phyloP scores from a whole-genome alignment of 2,329 filamentous ascomycete species.

The Exophiala spinifera region DNA sequence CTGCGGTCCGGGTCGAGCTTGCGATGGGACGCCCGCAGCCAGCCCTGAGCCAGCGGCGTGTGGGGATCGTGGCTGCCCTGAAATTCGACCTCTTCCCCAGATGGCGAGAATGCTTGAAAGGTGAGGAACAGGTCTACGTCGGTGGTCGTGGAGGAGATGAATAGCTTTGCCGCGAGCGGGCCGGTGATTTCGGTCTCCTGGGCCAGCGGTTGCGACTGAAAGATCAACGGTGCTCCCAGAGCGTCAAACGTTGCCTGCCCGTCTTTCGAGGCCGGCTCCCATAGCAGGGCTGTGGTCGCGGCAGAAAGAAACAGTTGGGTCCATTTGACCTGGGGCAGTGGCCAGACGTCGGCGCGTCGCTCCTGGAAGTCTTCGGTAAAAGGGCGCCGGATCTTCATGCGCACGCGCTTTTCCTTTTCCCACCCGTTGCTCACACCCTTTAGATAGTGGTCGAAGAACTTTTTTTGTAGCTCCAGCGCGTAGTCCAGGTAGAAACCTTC shows the following conservation, averaged over 20 bases:
- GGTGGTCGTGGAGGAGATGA: constrained; percentile 7
- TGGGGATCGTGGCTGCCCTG: constrained; percentile 15
- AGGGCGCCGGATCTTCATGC: constrained; percentile 4
- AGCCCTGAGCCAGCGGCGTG: constrained; percentile 16
- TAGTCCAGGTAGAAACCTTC: constrained; percentile 69
- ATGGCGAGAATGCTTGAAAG: constrained; percentile 12
- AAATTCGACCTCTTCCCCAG: constrained; percentile 13
- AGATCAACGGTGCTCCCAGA: constrained; percentile 5
- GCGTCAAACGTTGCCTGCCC: constrained; percentile 1
- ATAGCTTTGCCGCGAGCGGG: constrained; percentile 11
- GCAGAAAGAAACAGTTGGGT: constrained; percentile 12
- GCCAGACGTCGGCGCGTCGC: constrained; percentile 8
- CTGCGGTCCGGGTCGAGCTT: constrained; percentile 10
- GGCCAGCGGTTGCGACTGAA: constrained; percentile 4
- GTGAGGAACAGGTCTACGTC: constrained; percentile 16
- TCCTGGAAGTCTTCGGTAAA: constrained; percentile 6
- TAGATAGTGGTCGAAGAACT: constrained; percentile 68
- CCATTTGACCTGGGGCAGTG: constrained; percentile 9
- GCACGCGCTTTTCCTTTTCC: constrained; percentile 10
- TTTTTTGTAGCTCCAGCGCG: constrained; percentile 64
- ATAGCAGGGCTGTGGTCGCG: neutral
- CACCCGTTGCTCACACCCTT: constrained; percentile 57
- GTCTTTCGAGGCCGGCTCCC: neutral
- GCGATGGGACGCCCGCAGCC: constrained; percentile 15
- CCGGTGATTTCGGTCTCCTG: constrained; percentile 12